phyloP scores from a whole-genome alignment of 2,329 filamentous ascomycete species.

The Beauveria varroae region DNA sequence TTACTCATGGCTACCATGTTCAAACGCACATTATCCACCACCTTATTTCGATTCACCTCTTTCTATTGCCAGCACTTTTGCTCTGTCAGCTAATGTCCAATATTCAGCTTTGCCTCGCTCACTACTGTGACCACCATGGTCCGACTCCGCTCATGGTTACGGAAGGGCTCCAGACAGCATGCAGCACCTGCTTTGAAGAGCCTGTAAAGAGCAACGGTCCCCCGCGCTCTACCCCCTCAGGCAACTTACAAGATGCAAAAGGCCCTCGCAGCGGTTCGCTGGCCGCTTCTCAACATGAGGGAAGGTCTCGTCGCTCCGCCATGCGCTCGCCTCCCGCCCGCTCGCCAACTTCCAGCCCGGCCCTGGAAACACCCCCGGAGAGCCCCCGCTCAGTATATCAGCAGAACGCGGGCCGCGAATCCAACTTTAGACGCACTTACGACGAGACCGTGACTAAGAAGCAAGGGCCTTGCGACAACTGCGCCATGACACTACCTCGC shows the following conservation, averaged over 20 bases:
- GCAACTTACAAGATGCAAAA: conserved; percentile 33
- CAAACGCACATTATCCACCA: conserved; percentile 8
- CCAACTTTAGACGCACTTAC: conserved; percentile 55
- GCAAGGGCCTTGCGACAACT: conserved; percentile 60
- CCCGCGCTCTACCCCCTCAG: conserved; percentile 33
- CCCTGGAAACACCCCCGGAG: conserved; percentile 50
- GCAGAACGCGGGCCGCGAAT: conserved; percentile 40
- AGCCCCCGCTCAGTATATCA: conserved; percentile 40
- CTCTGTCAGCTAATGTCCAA: conserved; percentile 23
- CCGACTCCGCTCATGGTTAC: conserved; percentile 65
- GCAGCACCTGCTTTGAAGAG: conserved; percentile 49
- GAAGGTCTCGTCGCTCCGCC: conserved; percentile 34
- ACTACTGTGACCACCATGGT: conserved; percentile 64
- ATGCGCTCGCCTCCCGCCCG: conserved; percentile 19
- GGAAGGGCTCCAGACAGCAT: conserved; percentile 55
- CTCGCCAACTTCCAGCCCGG: conserved; percentile 29
- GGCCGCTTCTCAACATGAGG: conserved; percentile 37
- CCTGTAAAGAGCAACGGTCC: conserved; percentile 22
- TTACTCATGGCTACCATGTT: neutral
- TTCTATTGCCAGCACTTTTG: neutral
- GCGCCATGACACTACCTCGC: conserved; percentile 55
- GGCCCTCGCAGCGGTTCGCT: conserved; percentile 37
- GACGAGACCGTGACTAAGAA: conserved; percentile 58
- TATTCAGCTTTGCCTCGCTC: conserved; percentile 59
- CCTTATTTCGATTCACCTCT: neutral